phyloP scores from a whole-genome alignment of 2,329 filamentous ascomycete genomes.

The Fusarium sp. region DNA sequence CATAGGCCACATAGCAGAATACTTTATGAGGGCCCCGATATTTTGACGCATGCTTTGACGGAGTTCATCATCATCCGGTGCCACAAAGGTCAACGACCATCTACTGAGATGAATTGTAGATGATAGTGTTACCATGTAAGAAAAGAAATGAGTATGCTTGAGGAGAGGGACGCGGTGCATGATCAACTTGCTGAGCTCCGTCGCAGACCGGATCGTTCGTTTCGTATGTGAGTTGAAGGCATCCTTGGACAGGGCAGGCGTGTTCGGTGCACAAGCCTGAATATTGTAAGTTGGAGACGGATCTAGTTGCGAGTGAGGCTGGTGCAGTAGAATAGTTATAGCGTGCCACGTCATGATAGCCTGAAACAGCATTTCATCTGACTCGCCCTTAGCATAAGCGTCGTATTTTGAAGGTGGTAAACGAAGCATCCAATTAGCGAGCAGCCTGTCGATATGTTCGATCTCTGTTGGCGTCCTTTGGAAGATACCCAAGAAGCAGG shows the following conservation, averaged over 20 bases:
- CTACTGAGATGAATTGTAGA: conserved; percentile 10
- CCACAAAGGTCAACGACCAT: conserved; percentile 7
- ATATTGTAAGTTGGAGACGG: conserved; percentile 1
- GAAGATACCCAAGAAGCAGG: background rate
- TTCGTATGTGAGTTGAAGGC: conserved; percentile 1
- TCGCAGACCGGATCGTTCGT: conserved; percentile 4
- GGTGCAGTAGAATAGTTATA: conserved; percentile 1
- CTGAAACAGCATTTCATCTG: conserved; percentile 13
- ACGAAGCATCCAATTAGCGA: conserved; percentile 16
- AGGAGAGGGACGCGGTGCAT: background rate
- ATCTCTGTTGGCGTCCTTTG: background rate
- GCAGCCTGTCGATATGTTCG: background rate
- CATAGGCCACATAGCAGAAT: conserved; percentile 3
- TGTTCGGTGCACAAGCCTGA: background rate
- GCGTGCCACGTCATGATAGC: conserved; percentile 16
- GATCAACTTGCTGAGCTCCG: conserved; percentile 4
- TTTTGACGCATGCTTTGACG: background rate
- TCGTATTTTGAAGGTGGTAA: background rate
- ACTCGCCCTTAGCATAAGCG: background rate
- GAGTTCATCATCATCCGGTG: background rate
- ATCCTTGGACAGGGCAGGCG: background rate
- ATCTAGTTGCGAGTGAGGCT: conserved; percentile 6
- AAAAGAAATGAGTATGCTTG: conserved; percentile 2
- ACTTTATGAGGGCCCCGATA: background rate
- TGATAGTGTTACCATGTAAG: conserved; percentile 12